These are phyloP conservation scores for Pythium phragmiticola DNA, from an alignment of 352 stramenopile genomes.

Conservation along the genomic window DNA sequence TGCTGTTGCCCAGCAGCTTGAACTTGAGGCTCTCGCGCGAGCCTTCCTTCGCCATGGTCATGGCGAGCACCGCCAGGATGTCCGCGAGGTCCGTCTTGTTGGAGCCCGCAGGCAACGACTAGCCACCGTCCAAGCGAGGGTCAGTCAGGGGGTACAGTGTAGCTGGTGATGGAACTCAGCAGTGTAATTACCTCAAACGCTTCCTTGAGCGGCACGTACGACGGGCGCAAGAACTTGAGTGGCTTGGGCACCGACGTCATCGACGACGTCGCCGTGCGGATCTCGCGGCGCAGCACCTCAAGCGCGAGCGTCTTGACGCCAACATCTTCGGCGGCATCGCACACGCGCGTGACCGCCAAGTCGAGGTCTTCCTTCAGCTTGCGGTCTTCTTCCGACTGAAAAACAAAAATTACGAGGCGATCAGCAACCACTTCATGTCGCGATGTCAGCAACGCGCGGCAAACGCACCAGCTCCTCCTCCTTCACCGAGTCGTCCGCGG, in stretches of 20 bases:
- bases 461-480: constrained; percentile 71
- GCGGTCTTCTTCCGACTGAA: constrained; percentile 89
- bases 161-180: background rate
- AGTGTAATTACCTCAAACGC: constrained; percentile 47
- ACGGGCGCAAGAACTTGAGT: constrained; percentile 98
- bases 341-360: constrained; percentile 78
- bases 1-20: constrained; percentile 91
- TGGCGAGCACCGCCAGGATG: constrained; percentile 93
- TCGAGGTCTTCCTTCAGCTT: constrained; percentile 94
- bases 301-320: constrained; percentile 89
- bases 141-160: background rate
- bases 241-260: constrained; percentile 99
- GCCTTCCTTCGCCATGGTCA: constrained; percentile 97
- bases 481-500: constrained; percentile 30
- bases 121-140: background rate
- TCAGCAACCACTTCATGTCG: background rate
- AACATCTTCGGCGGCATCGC: constrained; percentile 55
- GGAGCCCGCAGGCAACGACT: constrained; percentile 44
- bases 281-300: constrained; percentile 96
- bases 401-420: background rate
- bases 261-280: constrained; percentile 95
- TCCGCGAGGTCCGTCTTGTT: constrained; percentile 86
- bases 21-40: constrained; percentile 86
- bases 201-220: constrained; percentile 94
- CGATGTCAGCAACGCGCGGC: background rate